Evolutionary conservation across 1,284 basidiomycete species (phyloP), one percentile per base, ranked within the genome.

Genomic region (Farysia itapuensis): DNA sequence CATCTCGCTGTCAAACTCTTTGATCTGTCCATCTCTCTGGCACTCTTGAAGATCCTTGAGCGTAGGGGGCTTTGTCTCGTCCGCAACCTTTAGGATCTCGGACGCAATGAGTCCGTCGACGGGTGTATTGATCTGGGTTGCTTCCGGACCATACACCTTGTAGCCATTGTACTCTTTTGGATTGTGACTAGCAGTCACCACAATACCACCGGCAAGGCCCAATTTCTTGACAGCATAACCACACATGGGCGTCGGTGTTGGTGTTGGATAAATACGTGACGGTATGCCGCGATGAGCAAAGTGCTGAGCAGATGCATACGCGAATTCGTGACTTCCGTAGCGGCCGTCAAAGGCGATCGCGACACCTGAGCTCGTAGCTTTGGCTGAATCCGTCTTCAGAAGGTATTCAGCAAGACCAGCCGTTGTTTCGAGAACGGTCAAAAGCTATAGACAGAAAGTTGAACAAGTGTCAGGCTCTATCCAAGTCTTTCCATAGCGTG

Each of bases 121-220:
- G n/a, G 69, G 69, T 3, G 56, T 60, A 33, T 71, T 71, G 64
- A 71, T 71, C 45, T 71, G 69, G 0, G 64, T 66, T 2, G 64
- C 69, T 4, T 53, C 65, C 11, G 54, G 54, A 11, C 67, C 52
- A 26, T 70, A 71, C 14, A 71, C 64, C 39, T 68, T 68, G 63
- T 68, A 68, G 9, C 69, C 69, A 33, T 71, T 71, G 51, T 67
- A 70, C 31, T 64, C 63, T 11, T 68, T 68, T 4, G 69, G 69
- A 15, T 72, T 72, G 64, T 72, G 69, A 30, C 45, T 52, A 5
- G 69, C 69, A 5, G 69, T 72, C 23, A 72, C 60, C 7, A 72
- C 67, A 31, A 72, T 63, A 6, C 69, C 69, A 2, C 64, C 69
- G 1, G 65, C 67, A 3, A 67, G 57, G 13, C 57, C 57, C 6